These are phyloP conservation scores for Lachnellula hyalina DNA, from an alignment of 2,329 filamentous ascomycete species.

Conservation along the genomic window DNA sequence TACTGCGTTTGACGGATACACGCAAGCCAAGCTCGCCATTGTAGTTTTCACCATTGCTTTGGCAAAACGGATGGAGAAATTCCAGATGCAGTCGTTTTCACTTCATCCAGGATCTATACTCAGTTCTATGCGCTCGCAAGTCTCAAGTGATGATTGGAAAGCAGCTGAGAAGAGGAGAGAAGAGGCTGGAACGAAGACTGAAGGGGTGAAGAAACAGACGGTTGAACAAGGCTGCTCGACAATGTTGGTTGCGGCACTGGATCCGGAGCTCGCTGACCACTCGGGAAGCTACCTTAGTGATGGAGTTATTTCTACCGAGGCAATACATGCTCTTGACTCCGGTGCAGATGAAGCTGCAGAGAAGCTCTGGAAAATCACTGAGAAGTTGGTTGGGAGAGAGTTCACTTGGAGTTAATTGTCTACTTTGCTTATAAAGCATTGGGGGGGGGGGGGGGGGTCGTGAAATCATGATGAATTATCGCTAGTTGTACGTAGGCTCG, in stretches of 20 bases:
- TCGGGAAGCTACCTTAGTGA: conserved; percentile 7
- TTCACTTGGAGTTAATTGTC: conserved; percentile 30
- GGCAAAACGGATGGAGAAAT: conserved; percentile 23
- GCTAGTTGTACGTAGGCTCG: too few relatives aligned
- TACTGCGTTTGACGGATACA: conserved; percentile 32
- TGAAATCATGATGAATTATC: too few relatives aligned
- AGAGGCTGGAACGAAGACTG: background rate
- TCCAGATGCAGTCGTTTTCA: conserved; percentile 24
- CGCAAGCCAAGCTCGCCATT: conserved; percentile 34
- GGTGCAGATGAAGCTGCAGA: conserved; percentile 29
- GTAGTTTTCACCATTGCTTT: conserved; percentile 31
- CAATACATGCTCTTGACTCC: conserved; percentile 3
- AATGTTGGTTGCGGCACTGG: conserved; percentile 35
- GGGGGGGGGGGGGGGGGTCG: too few relatives aligned
- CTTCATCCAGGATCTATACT: conserved; percentile 27
- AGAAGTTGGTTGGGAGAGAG: conserved; percentile 39
- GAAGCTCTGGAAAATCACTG: conserved; percentile 41
- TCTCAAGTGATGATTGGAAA: background rate
- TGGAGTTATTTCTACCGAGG: conserved; percentile 2
- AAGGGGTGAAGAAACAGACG: conserved; percentile 4
- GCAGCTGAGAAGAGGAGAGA: background rate
- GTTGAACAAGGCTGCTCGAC: conserved; percentile 23
- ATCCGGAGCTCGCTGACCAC: conserved; percentile 29
- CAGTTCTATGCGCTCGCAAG: conserved; percentile 5
- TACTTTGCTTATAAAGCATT: too few relatives aligned